Base-by-base conservation (phyloP, 2,329 filamentous ascomycete species). In the Zymoseptoria brevis region DNA sequence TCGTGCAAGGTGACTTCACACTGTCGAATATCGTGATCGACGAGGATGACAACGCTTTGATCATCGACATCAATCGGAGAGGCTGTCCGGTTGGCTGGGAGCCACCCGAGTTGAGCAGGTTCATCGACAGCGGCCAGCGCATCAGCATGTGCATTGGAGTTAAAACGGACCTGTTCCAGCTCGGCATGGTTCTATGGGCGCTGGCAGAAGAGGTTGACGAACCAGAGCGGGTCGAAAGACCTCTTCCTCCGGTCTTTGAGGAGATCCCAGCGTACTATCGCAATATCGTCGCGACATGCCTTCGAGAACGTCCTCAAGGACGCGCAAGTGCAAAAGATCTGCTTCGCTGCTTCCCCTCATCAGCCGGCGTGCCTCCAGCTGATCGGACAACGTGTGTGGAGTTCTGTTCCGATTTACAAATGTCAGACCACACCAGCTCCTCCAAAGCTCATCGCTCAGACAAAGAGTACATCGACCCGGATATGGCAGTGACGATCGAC, bases 61-160 rank as follows among this genome's bases (percentile, higher is more conserved):
- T 99, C 66, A 99, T 99, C 70, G 94, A 99, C 74, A 96, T 99
- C 77, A 99, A 99, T 76, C 83, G 94, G 57, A 83, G 94, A 67
- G 94, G 94, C n/a, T 99, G 94, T 69, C 94, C 94, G 0, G 89
- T 97, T 4, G 93, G 93, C 22, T 99, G 94, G 94, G 94, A 99
- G 67, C 92, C 94, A 2, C 94, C 94, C 4, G 94, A 99, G 75
- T 88, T 95, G 58, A 87, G 87, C 16, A 83, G 84, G 5, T 84
- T 97, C 57, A 90, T 97, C 61, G 87, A 93, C 64, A 92, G 87
- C 73, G 89, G 89, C 59, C 92, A 96, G 73, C 84, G 90, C 29
- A 92, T 99, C 56, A 88, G 89, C 52, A 96, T 97, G 87, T 96
- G 96, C 70, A 97, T 99, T 71, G 93, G 94, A 11, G 91, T 96